A percentile compares a stretch with the other conserved stretches of the same genome.
These are phyloP conservation scores for Sphaerobolus stellatus DNA, from an alignment of 1,284 basidiomycete species.

Conservation along the genomic window DNA sequence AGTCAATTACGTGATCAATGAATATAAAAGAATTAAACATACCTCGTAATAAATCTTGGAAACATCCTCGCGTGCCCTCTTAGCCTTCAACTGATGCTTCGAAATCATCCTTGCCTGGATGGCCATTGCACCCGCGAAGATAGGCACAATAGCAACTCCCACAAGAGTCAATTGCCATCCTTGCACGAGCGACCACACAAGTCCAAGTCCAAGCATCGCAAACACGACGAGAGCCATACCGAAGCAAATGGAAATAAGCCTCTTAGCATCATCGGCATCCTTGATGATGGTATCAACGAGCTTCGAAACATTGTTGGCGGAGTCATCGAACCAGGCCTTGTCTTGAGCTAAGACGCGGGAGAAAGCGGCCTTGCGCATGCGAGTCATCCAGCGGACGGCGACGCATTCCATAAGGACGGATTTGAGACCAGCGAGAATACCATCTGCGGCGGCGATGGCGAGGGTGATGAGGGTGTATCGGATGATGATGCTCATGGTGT, in stretches of 20 bases:
- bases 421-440: constrained; percentile 69
- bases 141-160: constrained; percentile 82
- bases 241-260: constrained; percentile 74
- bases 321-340: constrained; percentile 85
- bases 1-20: constrained; percentile 13
- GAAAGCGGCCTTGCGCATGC: constrained; percentile 63
- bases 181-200: constrained; percentile 83
- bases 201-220: constrained; percentile 80
- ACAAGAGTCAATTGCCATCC: constrained; percentile 96
- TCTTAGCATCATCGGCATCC: constrained; percentile 87
- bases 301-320: constrained; percentile 59
- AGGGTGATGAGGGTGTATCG: constrained; percentile 67
- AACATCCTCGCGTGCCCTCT: constrained; percentile 80
- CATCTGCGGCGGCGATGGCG: constrained; percentile 73
- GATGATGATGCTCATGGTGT: constrained; percentile 66
- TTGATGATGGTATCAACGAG: constrained; percentile 85
- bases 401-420: constrained; percentile 76
- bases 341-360: constrained; percentile 75
- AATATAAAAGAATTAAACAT: constrained; percentile 24
- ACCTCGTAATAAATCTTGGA: constrained; percentile 87
- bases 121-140: constrained; percentile 76
- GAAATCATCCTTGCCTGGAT: constrained; percentile 70
- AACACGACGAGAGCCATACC: constrained; percentile 72
- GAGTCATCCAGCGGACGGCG: constrained; percentile 76
- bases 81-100: constrained; percentile 77